A percentile compares a stretch with the other conserved stretches of the same genome.
Conservation (phyloP, 73 alveolate genomes). For the Paramecium pentaurelia region DNA sequence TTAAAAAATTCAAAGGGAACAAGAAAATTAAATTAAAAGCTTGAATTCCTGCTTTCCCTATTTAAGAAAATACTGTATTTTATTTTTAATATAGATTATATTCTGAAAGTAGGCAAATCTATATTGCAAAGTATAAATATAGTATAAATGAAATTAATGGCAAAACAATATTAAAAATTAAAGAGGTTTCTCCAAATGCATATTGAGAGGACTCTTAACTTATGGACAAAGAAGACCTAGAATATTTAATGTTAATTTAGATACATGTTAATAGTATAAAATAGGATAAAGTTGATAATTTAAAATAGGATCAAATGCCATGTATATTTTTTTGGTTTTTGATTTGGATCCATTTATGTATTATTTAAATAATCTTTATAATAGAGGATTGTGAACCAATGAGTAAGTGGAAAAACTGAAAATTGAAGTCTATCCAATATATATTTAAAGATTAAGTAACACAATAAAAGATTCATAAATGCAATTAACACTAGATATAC, state of each 20-base stretch:
- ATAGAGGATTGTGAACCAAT: background rate
- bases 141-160: background rate
- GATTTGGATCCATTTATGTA: background rate
- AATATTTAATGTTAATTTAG: background rate
- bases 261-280: background rate
- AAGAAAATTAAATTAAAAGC: background rate
- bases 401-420: background rate
- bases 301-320: background rate
- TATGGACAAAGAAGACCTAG: background rate
- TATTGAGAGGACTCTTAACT: background rate
- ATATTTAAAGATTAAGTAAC: background rate
- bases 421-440: background rate
- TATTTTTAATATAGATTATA: background rate
- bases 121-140: background rate
- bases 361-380: background rate
- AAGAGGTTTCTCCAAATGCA: background rate
- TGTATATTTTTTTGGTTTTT: background rate
- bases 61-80: background rate
- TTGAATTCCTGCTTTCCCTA: background rate
- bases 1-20: background rate
- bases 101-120: background rate
- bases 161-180: background rate
- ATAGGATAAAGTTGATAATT: background rate
- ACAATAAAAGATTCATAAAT: background rate
- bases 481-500: background rate